Evolutionary conservation across 2,329 filamentous ascomycete species (phyloP).

Genomic region (Xylariaceae sp.): DNA sequence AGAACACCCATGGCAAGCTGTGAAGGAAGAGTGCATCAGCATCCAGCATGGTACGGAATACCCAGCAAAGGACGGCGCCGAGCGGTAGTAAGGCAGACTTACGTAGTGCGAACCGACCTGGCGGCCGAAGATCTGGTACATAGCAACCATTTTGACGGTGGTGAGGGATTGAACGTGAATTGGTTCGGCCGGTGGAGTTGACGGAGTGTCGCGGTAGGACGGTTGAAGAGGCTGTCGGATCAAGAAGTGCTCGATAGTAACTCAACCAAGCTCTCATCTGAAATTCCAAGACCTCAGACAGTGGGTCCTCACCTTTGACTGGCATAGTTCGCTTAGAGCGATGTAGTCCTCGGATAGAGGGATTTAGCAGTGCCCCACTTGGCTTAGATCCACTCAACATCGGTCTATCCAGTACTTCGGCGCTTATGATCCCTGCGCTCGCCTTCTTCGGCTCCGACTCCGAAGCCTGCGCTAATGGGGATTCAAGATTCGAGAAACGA

Average conservation of each 20-base stretch:
- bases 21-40: slow-evolving; percentile 21
- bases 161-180: slow-evolving; percentile 24
- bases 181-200: slow-evolving; percentile 22
- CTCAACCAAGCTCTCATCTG: slow-evolving; percentile 23
- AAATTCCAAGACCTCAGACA: slow-evolving; percentile 16
- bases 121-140: slow-evolving; percentile 54
- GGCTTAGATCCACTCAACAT: not conserved
- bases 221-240: slow-evolving; percentile 21
- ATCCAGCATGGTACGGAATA: not conserved
- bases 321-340: slow-evolving; percentile 7
- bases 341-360: slow-evolving; percentile 5
- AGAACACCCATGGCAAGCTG: slow-evolving; percentile 56
- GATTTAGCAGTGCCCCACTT: not conserved
- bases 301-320: slow-evolving; percentile 14
- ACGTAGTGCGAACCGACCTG: slow-evolving; percentile 59
- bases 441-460: not conserved
- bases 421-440: not conserved
- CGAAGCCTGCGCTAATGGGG: not conserved
- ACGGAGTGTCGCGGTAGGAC: slow-evolving; percentile 19
- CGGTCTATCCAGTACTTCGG: not conserved
- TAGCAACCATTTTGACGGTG: slow-evolving; percentile 42
- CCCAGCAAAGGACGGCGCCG: not conserved
- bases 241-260: slow-evolving; percentile 29
- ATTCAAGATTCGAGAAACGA: not conserved
- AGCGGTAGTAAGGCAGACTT: slow-evolving; percentile 31